These are phyloP conservation scores for Flaveria ramosissima DNA, from an alignment of 129 eudicot genomes.

Conservation along the genomic window DNA sequence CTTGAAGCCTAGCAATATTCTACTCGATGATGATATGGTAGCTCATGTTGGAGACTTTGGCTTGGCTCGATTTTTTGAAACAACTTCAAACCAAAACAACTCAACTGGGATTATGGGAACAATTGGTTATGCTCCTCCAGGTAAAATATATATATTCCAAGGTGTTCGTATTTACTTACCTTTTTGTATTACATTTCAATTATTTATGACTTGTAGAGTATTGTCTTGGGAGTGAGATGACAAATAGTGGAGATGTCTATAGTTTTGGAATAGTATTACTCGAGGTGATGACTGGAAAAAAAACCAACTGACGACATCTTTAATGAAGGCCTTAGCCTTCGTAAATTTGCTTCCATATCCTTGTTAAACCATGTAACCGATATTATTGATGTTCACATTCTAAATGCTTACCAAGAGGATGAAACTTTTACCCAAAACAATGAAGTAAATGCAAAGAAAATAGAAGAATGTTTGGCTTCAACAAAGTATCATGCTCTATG, in stretches of 20 bases:
- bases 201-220: not conserved
- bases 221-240: not conserved
- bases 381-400: not conserved
- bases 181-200: not conserved
- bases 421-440: not conserved
- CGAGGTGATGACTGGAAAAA: not conserved
- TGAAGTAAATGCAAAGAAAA: not conserved
- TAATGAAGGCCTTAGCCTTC: slow-evolving; percentile 11
- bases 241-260: not conserved
- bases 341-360: not conserved
- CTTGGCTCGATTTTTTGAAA: too few relatives aligned
- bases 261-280: slow-evolving; percentile 1
- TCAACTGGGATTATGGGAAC: too few relatives aligned
- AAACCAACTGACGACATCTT: too few relatives aligned
- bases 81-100: too few relatives aligned
- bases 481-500: not conserved
- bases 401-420: not conserved
- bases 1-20: too few relatives aligned
- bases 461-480: not conserved
- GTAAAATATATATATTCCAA: not conserved
- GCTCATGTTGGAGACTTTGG: too few relatives aligned
- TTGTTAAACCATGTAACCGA: not conserved
- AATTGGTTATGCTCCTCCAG: not conserved
- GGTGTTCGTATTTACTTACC: too few relatives aligned
- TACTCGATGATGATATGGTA: too few relatives aligned